These are phyloP conservation scores for Ophiocordyceps unilateralis DNA, from an alignment of 2,329 filamentous ascomycete species.

Conservation along the genomic window DNA sequence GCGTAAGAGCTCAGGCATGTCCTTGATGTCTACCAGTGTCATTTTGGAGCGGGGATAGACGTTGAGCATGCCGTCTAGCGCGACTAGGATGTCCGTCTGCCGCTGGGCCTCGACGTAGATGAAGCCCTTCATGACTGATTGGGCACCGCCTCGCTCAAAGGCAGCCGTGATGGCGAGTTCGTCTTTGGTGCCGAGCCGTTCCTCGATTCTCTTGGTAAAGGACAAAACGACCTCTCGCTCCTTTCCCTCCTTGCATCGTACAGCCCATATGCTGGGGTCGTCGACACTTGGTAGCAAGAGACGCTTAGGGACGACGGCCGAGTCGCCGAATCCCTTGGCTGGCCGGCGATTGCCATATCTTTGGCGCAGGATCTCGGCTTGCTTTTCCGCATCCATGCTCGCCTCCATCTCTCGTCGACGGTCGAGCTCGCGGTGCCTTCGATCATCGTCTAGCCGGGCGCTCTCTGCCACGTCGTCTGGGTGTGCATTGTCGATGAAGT, in stretches of 20 bases:
- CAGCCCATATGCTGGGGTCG: constrained; percentile 90
- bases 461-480: constrained; percentile 75
- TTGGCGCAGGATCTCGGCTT: constrained; percentile 72
- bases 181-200: constrained; percentile 60
- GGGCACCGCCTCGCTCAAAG: constrained; percentile 70
- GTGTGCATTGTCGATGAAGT: constrained; percentile 78
- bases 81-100: constrained; percentile 69
- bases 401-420: constrained; percentile 74
- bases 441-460: constrained; percentile 70
- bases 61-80: constrained; percentile 70
- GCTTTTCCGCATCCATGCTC: constrained; percentile 83
- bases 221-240: constrained; percentile 80
- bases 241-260: constrained; percentile 87
- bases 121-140: constrained; percentile 76
- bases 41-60: constrained; percentile 80
- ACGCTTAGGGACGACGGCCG: constrained; percentile 66
- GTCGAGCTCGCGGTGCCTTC: constrained; percentile 86
- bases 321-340: constrained; percentile 46
- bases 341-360: constrained; percentile 69
- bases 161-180: constrained; percentile 74
- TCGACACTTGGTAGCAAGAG: constrained; percentile 82
- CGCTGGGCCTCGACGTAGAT: constrained; percentile 87
- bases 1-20: constrained; percentile 91
- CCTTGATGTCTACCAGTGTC: constrained; percentile 82
- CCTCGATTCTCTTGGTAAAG: constrained; percentile 77